Evolutionary conservation across 257 asterid species (phyloP).

Genomic region (Penstemon barbatus): DNA sequence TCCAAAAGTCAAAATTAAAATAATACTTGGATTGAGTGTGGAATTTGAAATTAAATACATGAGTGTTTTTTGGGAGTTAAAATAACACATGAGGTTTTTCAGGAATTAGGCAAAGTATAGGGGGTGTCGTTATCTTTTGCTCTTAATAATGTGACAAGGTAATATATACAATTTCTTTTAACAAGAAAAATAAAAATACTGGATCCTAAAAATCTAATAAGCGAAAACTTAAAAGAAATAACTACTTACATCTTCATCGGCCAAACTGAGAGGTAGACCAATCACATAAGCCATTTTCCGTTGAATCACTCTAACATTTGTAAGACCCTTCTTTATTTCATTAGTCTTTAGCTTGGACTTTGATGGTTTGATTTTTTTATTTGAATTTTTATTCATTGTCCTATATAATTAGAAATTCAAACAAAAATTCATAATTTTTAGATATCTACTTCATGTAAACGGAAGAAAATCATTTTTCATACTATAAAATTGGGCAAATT

Average conservation of each 20-base stretch:
- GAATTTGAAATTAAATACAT: no score
- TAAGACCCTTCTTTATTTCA: conserved; percentile 83
- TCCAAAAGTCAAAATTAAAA: no score
- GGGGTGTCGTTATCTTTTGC: no score
- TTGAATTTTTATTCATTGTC: conserved; percentile 51
- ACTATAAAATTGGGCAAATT: no score
- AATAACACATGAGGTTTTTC: no score
- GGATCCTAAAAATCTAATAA: not conserved
- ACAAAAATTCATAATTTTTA: conserved; percentile 25
- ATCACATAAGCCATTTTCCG: conserved; percentile 91
- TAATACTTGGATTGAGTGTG: no score
- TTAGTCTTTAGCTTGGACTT: conserved; percentile 73
- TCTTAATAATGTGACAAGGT: no score
- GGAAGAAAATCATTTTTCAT: not conserved
- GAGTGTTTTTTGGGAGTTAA: no score
- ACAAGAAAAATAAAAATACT: not conserved
- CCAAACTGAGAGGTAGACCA: conserved; percentile 88
- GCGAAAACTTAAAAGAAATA: conserved; percentile 12
- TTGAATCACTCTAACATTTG: conserved; percentile 90
- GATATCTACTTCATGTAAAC: conserved; percentile 16
- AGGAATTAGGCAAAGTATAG: no score
- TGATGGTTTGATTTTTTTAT: conserved; percentile 65
- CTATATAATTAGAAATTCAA: conserved; percentile 35
- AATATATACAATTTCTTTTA: no score
- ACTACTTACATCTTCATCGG: conserved; percentile 81